These are phyloP conservation scores for Maudiozyma saulgeensis DNA, from an alignment of 805 yeast genomes.

Conservation along the genomic window DNA sequence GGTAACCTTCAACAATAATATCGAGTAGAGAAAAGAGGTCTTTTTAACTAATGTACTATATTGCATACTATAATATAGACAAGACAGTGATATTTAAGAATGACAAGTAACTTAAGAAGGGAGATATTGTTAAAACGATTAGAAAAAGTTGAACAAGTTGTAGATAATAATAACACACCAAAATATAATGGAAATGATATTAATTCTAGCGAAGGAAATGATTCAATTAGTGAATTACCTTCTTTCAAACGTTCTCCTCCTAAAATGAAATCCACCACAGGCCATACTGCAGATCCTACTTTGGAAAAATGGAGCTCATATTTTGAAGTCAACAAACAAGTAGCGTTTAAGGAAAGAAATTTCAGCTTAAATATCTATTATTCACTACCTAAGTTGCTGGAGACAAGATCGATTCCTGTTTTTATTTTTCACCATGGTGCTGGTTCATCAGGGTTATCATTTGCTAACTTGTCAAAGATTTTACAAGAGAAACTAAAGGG, in stretches of 20 bases:
- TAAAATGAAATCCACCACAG: background rate
- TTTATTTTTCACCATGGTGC: conserved; percentile 90
- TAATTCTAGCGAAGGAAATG: conserved; percentile 1
- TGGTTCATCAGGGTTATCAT: conserved; percentile 79
- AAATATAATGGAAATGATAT: background rate
- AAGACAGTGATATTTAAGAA: background rate
- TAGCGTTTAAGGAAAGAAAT: conserved; percentile 10
- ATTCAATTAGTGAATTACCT: conserved; percentile 3
- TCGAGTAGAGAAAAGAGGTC: too few species aligned
- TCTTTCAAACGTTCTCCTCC: background rate
- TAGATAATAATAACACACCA: too few species aligned
- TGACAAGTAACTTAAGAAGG: conserved; percentile 18
- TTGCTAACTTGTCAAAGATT: conserved; percentile 42
- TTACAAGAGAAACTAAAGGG: conserved; percentile 27
- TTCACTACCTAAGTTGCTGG: conserved; percentile 36
- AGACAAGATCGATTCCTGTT: conserved; percentile 35
- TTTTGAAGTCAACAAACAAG: conserved; percentile 13
- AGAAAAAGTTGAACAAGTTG: background rate
- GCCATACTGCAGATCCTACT: background rate
- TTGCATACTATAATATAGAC: too few species aligned
- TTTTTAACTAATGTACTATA: too few species aligned
- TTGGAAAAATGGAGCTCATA: conserved; percentile 7
- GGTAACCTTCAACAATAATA: too few species aligned
- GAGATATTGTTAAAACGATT: conserved; percentile 2
- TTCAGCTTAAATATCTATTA: conserved; percentile 46